Conservation (phyloP, 2,329 filamentous ascomycete genomes). For the Uncinocarpus reesii region DNA sequence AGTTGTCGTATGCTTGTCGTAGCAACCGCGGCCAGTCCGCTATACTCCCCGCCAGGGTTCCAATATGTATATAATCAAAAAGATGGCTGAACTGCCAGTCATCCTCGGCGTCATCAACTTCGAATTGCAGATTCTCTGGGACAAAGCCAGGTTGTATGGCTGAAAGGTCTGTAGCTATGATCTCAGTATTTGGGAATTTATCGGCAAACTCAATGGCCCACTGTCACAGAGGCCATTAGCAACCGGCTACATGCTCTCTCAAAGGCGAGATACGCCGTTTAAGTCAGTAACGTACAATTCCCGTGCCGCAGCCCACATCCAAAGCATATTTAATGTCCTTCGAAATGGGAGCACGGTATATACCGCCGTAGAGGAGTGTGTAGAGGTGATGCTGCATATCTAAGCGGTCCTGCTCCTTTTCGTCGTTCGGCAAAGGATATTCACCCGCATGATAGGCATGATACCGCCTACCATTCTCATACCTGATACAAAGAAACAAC, state of each 20-base stretch:
- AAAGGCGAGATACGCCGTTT: neutral
- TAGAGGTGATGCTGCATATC: conserved; percentile 34
- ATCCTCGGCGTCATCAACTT: conserved; percentile 37
- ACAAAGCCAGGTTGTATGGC: conserved; percentile 23
- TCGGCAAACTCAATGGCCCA: conserved; percentile 16
- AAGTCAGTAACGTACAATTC: conserved; percentile 23
- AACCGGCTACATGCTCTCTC: no score
- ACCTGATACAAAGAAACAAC: conserved; percentile 23
- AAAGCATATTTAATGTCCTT: conserved; percentile 27
- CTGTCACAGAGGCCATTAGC: neutral
- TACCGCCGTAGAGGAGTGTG: conserved; percentile 27
- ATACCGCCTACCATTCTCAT: conserved; percentile 37
- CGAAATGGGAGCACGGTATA: conserved; percentile 32
- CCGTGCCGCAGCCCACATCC: conserved; percentile 44
- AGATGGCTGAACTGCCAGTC: conserved; percentile 31
- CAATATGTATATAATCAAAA: conserved; percentile 35
- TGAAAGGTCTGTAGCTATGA: conserved; percentile 15
- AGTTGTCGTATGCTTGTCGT: conserved; percentile 20
- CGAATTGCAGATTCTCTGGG: conserved; percentile 43
- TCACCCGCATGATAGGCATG: conserved; percentile 37
- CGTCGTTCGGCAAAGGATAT: conserved; percentile 37
- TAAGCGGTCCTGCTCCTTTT: conserved; percentile 37
- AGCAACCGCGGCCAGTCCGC: conserved; percentile 23
- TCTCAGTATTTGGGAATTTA: conserved; percentile 6
- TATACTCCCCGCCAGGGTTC: conserved; percentile 31